Percentiles rank a stretch among this genome's conserved stretches.
Evolutionary conservation across 345 rosid species (phyloP).

Genomic region (Noccaea bulbosa): DNA sequence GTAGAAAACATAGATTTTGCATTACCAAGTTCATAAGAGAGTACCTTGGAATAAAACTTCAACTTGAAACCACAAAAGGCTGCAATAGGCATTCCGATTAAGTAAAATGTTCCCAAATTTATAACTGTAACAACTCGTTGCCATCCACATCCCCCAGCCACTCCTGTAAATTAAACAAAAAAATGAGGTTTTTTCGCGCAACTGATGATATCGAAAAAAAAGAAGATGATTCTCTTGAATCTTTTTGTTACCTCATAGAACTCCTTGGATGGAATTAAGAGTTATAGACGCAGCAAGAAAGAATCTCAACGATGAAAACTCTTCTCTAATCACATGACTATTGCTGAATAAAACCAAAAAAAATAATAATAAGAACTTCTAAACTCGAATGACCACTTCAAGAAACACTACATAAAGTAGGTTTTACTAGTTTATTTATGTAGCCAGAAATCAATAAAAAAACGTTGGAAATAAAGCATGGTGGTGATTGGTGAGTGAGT

Average conservation of each 20-base stretch:
- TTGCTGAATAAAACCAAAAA: conserved; percentile 48
- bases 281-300: conserved; percentile 61
- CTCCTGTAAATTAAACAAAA: conserved; percentile 45
- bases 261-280: conserved; percentile 65
- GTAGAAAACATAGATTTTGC: background rate
- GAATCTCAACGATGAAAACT: conserved; percentile 61
- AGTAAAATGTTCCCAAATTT: conserved; percentile 59
- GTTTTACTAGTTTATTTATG: background rate
- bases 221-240: background rate
- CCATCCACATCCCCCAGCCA: conserved; percentile 82
- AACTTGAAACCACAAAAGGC: conserved; percentile 54
- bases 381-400: too few relatives aligned
- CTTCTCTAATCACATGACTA: conserved; percentile 45
- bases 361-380: too few relatives aligned
- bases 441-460: background rate
- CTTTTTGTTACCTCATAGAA: conserved; percentile 55
- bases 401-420: too few relatives aligned
- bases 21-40: background rate
- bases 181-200: background rate
- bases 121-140: conserved; percentile 58
- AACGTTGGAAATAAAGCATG: background rate
- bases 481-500: background rate
- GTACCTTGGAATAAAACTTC: too few relatives aligned
- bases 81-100: conserved; percentile 58
- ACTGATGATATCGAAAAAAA: background rate